Evolutionary conservation across 2,329 filamentous ascomycete species (phyloP).

Genomic region (Onygena corvina): DNA sequence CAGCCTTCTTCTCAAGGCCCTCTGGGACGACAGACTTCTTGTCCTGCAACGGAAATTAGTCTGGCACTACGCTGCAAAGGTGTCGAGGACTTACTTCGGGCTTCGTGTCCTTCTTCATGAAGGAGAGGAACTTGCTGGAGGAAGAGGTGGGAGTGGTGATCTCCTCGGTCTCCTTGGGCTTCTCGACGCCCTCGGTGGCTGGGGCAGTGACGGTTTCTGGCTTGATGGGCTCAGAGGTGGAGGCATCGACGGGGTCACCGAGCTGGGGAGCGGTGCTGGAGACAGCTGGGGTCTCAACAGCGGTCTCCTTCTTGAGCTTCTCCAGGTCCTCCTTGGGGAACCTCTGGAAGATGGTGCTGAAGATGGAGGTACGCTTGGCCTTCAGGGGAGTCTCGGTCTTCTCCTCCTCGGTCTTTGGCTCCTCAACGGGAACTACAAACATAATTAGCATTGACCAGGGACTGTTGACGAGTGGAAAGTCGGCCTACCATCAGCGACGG

Average conservation of each 20-base stretch:
- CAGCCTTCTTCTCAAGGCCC: slow-evolving; percentile 16
- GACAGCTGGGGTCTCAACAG: slow-evolving; percentile 37
- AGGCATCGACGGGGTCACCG: slow-evolving; percentile 33
- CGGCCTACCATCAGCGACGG: slow-evolving; percentile 27
- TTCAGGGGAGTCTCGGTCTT: slow-evolving; percentile 41
- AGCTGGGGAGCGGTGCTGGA: slow-evolving; percentile 40
- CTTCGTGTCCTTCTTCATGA: slow-evolving; percentile 27
- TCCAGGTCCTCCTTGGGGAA: slow-evolving; percentile 31
- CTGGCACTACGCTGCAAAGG: background rate
- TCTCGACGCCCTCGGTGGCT: slow-evolving; percentile 24
- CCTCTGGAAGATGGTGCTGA: slow-evolving; percentile 68
- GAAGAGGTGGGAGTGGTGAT: slow-evolving; percentile 22
- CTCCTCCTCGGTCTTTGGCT: slow-evolving; percentile 43
- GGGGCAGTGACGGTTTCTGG: slow-evolving; percentile 33
- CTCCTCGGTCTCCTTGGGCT: slow-evolving; percentile 18
- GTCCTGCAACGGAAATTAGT: slow-evolving; percentile 16
- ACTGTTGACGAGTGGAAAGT: slow-evolving; percentile 17
- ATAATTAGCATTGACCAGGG: slow-evolving; percentile 9
- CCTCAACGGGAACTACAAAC: slow-evolving; percentile 36
- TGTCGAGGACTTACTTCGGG: slow-evolving; percentile 16
- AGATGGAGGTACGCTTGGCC: slow-evolving; percentile 73
- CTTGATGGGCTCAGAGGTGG: slow-evolving; percentile 29
- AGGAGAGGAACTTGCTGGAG: slow-evolving; percentile 23
- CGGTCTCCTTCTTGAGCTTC: slow-evolving; percentile 38
- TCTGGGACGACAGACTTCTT: slow-evolving; percentile 17